These are phyloP conservation scores for Botrytis medusae DNA, from an alignment of 2,329 filamentous ascomycete species.

Conservation along the genomic window DNA sequence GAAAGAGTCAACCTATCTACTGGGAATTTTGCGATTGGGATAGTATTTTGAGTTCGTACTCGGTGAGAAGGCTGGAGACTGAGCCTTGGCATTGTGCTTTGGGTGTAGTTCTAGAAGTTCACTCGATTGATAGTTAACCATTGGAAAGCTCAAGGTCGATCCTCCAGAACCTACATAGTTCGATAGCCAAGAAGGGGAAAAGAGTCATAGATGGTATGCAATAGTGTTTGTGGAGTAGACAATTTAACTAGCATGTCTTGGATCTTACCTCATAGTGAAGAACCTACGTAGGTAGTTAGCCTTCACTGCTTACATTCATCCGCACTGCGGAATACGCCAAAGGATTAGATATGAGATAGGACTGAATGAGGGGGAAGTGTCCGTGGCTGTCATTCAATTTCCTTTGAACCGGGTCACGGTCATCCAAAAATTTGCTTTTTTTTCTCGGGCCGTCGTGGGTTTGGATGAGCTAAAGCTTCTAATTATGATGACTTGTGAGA, in stretches of 20 bases:
- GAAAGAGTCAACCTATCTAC: background rate
- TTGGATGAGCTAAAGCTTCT: background rate
- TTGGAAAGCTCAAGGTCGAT: background rate
- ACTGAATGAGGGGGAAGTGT: background rate
- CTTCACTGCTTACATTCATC: background rate
- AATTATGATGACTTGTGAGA: background rate
- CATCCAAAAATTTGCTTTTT: background rate
- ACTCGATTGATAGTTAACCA: background rate
- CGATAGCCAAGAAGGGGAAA: background rate
- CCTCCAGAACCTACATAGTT: background rate
- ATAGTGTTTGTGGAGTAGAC: background rate
- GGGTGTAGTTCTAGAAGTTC: background rate
- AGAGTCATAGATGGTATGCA: background rate
- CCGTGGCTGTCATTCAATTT: background rate
- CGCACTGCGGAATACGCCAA: background rate
- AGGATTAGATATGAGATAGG: background rate
- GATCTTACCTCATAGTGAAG: background rate
- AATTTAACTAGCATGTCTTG: background rate
- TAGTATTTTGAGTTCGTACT: background rate
- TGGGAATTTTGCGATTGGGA: conserved; percentile 5
- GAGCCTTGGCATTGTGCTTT: background rate
- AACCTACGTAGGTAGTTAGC: background rate
- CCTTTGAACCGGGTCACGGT: background rate
- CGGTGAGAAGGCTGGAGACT: background rate
- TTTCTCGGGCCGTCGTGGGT: background rate